Evolutionary conservation across 768 basidiomycete genomes (phyloP), one percentile per base, ranked within the genome.

Genomic region (Piloderma croceum): DNA sequence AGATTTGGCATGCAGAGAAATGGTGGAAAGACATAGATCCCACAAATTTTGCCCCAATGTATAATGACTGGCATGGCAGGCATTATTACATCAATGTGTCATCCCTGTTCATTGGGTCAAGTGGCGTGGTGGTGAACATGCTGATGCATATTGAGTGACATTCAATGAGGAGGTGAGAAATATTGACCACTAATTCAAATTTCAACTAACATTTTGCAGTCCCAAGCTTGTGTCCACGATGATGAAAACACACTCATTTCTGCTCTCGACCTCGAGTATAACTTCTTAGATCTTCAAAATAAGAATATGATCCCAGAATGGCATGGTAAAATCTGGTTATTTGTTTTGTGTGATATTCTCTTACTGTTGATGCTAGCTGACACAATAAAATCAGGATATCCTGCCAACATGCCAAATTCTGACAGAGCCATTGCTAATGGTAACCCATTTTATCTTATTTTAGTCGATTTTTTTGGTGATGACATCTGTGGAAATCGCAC

Each of bases 1-100:
- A 63, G 43, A 49, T 58, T 11, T 64, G 55, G 51, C 65, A 64
- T 46, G 62, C 47, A 0, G 24, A 51, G 17, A 54, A 56, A 36
- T 64, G 61, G 61, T 41, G 49, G 9, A 25, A 44, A 7, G 27
- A 36, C 7, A 15, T 42, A 50, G 48, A 2, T 34, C 44, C 9
- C 24, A 38, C 39, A 7, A n/a, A 23, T 10, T 6, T 27, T 6
- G 37, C 45, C 1, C 46, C 49, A 6, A 48, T 48, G 46, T 48
- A 39, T 13, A 33, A 38, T 25, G 40, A 39, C 2, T 3, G 22
- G 25, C 15, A 20, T 36, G 9, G 15, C 20, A 2, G 6, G 34
- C 4, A 34, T 48, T 13, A 37, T 13, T 46, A 37, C 25, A 37
- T 46, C 1, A 42, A 46, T 29, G 41, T 11, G 11, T 42, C 7